Conservation (phyloP, 257 asterid genomes). For the Cruciata laevipes region DNA sequence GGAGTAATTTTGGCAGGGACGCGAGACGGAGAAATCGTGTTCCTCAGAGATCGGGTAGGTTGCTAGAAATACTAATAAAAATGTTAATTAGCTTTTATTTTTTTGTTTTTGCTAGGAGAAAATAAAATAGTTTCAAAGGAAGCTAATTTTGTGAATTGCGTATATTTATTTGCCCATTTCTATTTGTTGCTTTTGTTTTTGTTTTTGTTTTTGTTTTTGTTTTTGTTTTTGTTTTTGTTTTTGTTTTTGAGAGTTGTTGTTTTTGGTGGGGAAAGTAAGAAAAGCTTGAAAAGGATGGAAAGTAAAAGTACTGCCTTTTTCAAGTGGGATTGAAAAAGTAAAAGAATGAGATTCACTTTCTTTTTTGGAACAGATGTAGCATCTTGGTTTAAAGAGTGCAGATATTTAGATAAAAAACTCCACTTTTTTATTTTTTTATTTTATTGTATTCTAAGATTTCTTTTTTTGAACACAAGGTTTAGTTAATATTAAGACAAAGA, state of each 20-base stretch:
- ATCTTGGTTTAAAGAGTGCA: not conserved
- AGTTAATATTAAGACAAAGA: no score
- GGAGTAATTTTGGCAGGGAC: not conserved
- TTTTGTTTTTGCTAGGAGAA: not conserved
- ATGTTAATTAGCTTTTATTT: not conserved
- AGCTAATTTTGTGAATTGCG: not conserved
- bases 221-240: no score
- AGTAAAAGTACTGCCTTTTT: not conserved
- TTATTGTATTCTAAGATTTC: no score
- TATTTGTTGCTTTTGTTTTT: not conserved
- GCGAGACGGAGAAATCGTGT: slow-evolving; percentile 8
- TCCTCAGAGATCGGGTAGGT: slow-evolving; percentile 6
- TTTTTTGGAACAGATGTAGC: not conserved
- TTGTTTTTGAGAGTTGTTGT: not conserved
- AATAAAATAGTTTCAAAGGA: not conserved
- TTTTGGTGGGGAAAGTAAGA: not conserved
- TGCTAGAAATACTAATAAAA: not conserved
- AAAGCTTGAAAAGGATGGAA: not conserved
- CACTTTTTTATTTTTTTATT: not conserved
- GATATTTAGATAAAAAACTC: no score
- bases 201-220: not conserved
- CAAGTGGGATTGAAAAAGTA: not conserved
- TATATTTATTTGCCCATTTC: no score
- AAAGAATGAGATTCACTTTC: not conserved
- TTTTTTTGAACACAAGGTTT: no score